Evolutionary conservation across 108 stramenopile genomes (phyloP), one percentile per base, ranked within the genome.

Genomic region (Cyclotella distinguenda): DNA sequence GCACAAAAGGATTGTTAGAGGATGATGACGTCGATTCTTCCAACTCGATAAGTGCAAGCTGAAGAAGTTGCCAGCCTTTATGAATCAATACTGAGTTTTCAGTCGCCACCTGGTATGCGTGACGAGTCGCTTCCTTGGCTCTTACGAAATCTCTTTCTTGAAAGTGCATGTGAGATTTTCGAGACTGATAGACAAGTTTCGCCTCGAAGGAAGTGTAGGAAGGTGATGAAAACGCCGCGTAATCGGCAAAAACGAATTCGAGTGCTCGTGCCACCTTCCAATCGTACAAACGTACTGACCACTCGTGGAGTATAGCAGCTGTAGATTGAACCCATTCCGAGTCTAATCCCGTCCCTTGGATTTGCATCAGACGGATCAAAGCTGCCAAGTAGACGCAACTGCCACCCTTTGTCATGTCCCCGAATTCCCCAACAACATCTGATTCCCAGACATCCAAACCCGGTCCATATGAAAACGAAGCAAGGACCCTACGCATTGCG

Each of bases 31-130:
- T 45, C 47, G 65, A 60, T 22, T 82, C 55, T 27, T 89, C 85
- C 23, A 88, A 51, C 30, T 84, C 73, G 15, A 86, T 75, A 18
- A 69, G 34, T 26, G 86, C 75, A 42, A 86, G 66, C 40, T 78
- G 79, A 19, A 94, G 66, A 13, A 87, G 67, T 5, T 86, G 58
- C 58, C 63, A 60, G 10, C 76, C 86, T 43, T 71, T 73, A 15
- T 82, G 69, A 23, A 60, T 60, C 25, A 56, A 55, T 23, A 82
- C 23, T 34, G 76, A 74, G 33, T 70, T 50, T n/a, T 76, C 53
- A 45, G 32, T 60, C 30, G 74, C 60, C 46, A 76, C 43, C 66
- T 46, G 56, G 40, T 45, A 68, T 26, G 66, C 66, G 26, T 53
- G 60, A 23, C 66, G 66, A 21, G 74, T 49, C 22, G 26, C 42